Percentiles rank a stretch among this genome's conserved stretches.
phyloP scores from a whole-genome alignment of 176 grass and related monocot genomes.

The maize (Zea mays) region Zm-B73-REFERENCE-NAM-5.0 NC_050096.1:174882501-174883000 shows the following conservation, averaged over 20 bases:
- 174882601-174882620: constrained; percentile 58
- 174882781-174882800: constrained; percentile 43
- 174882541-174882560: constrained; percentile 33
- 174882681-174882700: constrained; percentile 32
- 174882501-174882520: constrained; percentile 87
- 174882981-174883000: constrained; percentile 21
- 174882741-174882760: not conserved
- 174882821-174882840: constrained; percentile 92
- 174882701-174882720: constrained; percentile 20
- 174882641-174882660: constrained; percentile 98
- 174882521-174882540: constrained; percentile 92
- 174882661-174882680: constrained; percentile 84
- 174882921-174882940: constrained; percentile 92
- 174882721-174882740: not conserved
- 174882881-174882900: constrained; percentile 98
- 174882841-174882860: constrained; percentile 91
- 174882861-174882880: constrained; percentile 93
- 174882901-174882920: constrained; percentile 94
- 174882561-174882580: not conserved
- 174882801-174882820: constrained; percentile 94
- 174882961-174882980: constrained; percentile 43
- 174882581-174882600: constrained; percentile 22
- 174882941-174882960: constrained; percentile 99
- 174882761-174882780: constrained; percentile 28
- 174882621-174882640: constrained; percentile 86